Evolutionary conservation across 768 basidiomycete genomes (phyloP), one percentile per base, ranked within the genome.

Genomic region (Leccinum ochraceum): DNA sequence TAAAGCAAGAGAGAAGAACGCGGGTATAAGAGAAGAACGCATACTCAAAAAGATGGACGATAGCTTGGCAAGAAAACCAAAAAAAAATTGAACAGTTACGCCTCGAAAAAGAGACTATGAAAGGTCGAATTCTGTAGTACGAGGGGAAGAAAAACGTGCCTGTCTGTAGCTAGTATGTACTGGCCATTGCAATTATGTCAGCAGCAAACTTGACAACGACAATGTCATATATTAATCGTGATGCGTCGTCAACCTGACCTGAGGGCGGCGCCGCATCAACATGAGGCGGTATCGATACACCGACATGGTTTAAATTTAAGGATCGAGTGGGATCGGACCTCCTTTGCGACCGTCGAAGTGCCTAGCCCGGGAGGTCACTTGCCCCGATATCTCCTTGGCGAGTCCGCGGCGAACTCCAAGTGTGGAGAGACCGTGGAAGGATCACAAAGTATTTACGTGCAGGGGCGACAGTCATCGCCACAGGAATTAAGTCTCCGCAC

Each of bases 401-500:
- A 10, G 30, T 44, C 22, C 30, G 44, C 22, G n/a, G 30, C 39
- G 49, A 26, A 34, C 32, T 34, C 32, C 32, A 34, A 34, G 32
- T 11, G 30, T 32, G 30, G 36, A 36, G 36, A 36, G 36, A 34
- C 34, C 34, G 34, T 34, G 34, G 34, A 34, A 34, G 30, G 30
- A 32, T 32, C 30, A 10, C 30, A 10, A 32, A 32, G 9, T 32
- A 32, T 32, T 32, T 32, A 32, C 9, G 30, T 32, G 3, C 30
- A 51, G 50, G 50, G 50, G 50, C 28, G 4, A 51, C 28, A 17
- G 4, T 14, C 13, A 26, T 3, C 13, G 50, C 26, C 9, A 26
- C 17, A 34, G 7, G 0, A 55, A 69, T 56, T 69, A 14, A 66
- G 30, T 69, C 73, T 74, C 74, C 74, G 73, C 67, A n/a, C 34